Percentiles rank a stretch among this genome's conserved stretches.
These are phyloP conservation scores for Chenopodium album DNA, from an alignment of 148 eudicot species.

Conservation along the genomic window DNA sequence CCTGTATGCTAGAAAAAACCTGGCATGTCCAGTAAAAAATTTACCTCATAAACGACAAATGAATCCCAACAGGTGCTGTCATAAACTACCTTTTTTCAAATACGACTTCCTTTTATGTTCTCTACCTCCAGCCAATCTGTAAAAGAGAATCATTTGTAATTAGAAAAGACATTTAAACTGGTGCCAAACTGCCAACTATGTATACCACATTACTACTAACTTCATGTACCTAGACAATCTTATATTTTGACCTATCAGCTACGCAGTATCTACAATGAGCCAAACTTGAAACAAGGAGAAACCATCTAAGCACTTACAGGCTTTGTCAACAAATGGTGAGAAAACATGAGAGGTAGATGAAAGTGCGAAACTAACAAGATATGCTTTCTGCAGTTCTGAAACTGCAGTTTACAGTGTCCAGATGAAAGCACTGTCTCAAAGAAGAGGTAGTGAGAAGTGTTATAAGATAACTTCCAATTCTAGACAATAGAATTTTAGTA, in stretches of 20 bases:
- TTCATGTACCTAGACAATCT: conserved; percentile 72
- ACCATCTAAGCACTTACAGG: neutral
- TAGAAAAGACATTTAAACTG: neutral
- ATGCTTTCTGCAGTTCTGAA: too few relatives aligned
- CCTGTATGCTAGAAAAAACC: neutral
- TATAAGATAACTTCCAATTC: too few relatives aligned
- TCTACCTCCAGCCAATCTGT: conserved; percentile 96
- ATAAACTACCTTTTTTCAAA: conserved; percentile 75
- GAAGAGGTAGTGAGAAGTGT: too few relatives aligned
- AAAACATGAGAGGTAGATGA: too few relatives aligned
- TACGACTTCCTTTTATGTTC: conserved; percentile 85
- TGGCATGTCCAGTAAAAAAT: neutral
- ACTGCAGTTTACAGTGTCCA: too few relatives aligned
- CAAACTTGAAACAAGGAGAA: conserved; percentile 31
- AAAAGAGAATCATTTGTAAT: conserved; percentile 20
- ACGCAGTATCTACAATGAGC: conserved; percentile 73
- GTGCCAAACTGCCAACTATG: neutral
- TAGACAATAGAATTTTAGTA: too few relatives aligned
- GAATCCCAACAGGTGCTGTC: neutral
- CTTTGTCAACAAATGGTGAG: neutral
- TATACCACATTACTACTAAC: neutral
- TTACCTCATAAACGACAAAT: neutral
- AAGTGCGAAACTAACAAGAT: too few relatives aligned
- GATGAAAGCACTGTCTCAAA: too few relatives aligned
- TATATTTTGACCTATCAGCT: conserved; percentile 91